Conservation (phyloP, 225 moss, liverwort and hornwort genomes). For the Sphagnum tenellum region DNA sequence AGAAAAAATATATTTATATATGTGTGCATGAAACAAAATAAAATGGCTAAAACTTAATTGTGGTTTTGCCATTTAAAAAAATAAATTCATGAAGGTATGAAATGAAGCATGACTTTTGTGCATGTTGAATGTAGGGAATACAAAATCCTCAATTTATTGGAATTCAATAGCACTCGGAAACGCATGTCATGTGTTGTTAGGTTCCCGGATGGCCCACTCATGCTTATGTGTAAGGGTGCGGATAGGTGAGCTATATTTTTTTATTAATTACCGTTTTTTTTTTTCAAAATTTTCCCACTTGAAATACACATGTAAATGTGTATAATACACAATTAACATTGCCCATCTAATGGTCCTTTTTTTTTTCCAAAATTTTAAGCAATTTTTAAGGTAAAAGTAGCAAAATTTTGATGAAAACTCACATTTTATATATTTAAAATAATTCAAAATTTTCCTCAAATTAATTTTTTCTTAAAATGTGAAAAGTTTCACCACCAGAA, state of each 20-base stretch:
- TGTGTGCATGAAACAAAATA: not conserved
- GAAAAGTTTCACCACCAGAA: too few relatives aligned
- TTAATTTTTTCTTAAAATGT: too few relatives aligned
- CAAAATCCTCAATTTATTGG: slow-evolving; percentile 44
- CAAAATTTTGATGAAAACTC: too few relatives aligned
- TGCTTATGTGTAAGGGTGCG: slow-evolving; percentile 96
- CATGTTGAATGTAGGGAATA: slow-evolving; percentile 35
- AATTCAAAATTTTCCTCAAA: too few relatives aligned
- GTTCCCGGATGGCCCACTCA: slow-evolving; percentile 51
- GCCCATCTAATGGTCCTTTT: too few relatives aligned
- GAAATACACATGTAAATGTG: too few relatives aligned
- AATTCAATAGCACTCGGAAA: slow-evolving; percentile 82
- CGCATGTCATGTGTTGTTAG: slow-evolving; percentile 92
- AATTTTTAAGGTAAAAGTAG: too few relatives aligned
- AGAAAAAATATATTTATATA: too few relatives aligned
- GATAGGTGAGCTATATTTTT: slow-evolving; percentile 55
- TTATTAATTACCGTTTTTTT: too few relatives aligned
- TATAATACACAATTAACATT: not conserved
- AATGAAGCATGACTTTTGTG: not conserved
- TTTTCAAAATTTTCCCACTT: too few relatives aligned
- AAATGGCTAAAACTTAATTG: not conserved
- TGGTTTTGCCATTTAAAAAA: not conserved
- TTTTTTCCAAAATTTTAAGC: too few relatives aligned
- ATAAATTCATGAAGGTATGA: not conserved
- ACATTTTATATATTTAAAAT: too few relatives aligned